These are phyloP conservation scores for Carex myosuroides DNA, from an alignment of 176 grass and related monocot species.

Conservation along the genomic window DNA sequence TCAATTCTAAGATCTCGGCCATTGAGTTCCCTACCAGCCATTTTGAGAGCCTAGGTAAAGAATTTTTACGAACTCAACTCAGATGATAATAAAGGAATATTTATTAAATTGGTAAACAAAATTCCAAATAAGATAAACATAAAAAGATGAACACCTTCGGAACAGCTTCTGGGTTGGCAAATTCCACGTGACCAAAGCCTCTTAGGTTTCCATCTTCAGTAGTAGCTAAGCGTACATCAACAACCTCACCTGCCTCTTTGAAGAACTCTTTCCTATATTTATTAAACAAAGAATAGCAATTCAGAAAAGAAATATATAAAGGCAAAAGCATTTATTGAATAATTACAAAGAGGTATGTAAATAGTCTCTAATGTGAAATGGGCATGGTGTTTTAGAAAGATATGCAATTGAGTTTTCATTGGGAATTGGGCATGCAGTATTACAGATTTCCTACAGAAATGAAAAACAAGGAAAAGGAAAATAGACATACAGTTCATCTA, in stretches of 20 bases:
- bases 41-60: constrained; percentile 38
- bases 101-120: not conserved
- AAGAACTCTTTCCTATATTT: constrained; percentile 61
- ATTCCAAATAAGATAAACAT: not conserved
- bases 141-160: constrained; percentile 35
- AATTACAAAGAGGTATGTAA: not conserved
- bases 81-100: not conserved
- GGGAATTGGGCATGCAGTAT: not conserved
- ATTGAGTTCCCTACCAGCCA: constrained; percentile 45
- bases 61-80: not conserved
- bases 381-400: not conserved
- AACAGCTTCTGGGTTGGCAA: constrained; percentile 47
- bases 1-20: constrained; percentile 62
- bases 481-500: constrained; percentile 48
- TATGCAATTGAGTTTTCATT: not conserved
- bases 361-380: not conserved
- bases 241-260: constrained; percentile 43
- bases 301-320: not conserved
- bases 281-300: not conserved
- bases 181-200: constrained; percentile 77
- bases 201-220: constrained; percentile 44
- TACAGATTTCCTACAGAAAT: not conserved
- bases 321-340: not conserved
- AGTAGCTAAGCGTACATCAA: constrained; percentile 47
- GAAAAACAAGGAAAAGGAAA: not conserved